phyloP scores from a whole-genome alignment of 1,284 basidiomycete species.

The Sporisorium exsertum region DNA sequence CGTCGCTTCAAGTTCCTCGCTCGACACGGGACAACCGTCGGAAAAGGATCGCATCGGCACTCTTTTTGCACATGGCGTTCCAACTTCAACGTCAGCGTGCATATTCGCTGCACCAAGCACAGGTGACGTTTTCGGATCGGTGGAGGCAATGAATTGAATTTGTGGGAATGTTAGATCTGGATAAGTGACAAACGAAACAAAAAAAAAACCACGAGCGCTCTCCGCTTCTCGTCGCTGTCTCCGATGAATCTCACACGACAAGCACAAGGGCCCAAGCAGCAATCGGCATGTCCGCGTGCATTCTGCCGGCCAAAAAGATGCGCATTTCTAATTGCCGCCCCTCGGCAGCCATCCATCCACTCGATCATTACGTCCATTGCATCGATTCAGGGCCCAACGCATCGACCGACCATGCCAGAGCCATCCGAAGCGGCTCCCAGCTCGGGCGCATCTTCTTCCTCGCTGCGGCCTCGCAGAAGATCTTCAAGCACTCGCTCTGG shows the following conservation, averaged over 20 bases:
- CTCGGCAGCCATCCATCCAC: slow-evolving; percentile 4
- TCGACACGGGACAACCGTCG: no score
- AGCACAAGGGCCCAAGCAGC: slow-evolving; percentile 22
- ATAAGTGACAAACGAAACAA: not conserved
- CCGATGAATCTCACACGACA: slow-evolving; percentile 5
- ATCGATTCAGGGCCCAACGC: not conserved
- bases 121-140: not conserved
- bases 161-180: no score
- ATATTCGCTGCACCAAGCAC: not conserved
- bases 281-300: slow-evolving; percentile 11
- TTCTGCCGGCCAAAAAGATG: not conserved
- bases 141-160: not conserved
- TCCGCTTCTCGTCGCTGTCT: not conserved
- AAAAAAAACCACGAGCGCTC: not conserved
- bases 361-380: not conserved
- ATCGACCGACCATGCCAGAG: slow-evolving; percentile 14
- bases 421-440: slow-evolving; percentile 29
- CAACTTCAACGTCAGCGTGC: slow-evolving; percentile 39
- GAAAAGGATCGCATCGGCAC: not conserved
- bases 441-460: slow-evolving; percentile 3
- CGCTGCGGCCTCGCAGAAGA: slow-evolving; percentile 18
- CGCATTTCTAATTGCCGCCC: not conserved
- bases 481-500: slow-evolving; percentile 27
- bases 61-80: slow-evolving; percentile 9
- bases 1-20: not conserved